Base-by-base conservation (phyloP, 495 filamentous ascomycete species). In the Lichenothelia convexa region DNA sequence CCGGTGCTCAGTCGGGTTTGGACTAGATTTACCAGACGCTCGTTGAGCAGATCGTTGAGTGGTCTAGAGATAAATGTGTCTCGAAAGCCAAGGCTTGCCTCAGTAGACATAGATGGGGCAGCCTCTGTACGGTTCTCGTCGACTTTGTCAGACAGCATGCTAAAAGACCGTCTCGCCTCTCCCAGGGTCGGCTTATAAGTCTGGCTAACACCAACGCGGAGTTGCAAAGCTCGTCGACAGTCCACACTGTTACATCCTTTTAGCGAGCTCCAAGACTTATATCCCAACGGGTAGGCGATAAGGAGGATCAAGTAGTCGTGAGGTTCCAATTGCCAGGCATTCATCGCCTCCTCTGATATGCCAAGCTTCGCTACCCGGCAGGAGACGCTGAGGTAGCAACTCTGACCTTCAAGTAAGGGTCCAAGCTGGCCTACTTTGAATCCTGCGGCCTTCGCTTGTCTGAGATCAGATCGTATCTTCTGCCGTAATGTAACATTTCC, bases 241-340 rank as follows among this genome's bases (percentile, higher is more conserved):
- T 38, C 40, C 11, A 36, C 15, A n/a, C 21, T 32, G 31, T 47
- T 39, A 32, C 42, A 48, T 3, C 30, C 33, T 23, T 50, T 51
- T n/a, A 75, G 51, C 30, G 61, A 43, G 11, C 75, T 59, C 20
- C 81, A 48, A 20, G 57, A 47, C 9, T 46, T 49, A 55, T 92
- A 93, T 1, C 56, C 60, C 19, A 49, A 45, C 0, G 60, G 53
- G 45, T 77, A 86, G 32, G 69, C 65, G n/a, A 93, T 64, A 11
- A 93, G 62, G 4, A 92, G 60, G 4, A 91, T 69, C 29, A 93
- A 51, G 47, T 89, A 89, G 18, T 91, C 73, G 0, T 58, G 52
- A 0, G 59, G 51, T 11, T 67, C 48, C 13, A 95, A 52, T 35
- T 74, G 62, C 87, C 87, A 95, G 11, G 82, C 78, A 43, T 72